Evolutionary conservation across 2,329 filamentous ascomycete genomes (phyloP).

Genomic region (Alternaria sp.): DNA sequence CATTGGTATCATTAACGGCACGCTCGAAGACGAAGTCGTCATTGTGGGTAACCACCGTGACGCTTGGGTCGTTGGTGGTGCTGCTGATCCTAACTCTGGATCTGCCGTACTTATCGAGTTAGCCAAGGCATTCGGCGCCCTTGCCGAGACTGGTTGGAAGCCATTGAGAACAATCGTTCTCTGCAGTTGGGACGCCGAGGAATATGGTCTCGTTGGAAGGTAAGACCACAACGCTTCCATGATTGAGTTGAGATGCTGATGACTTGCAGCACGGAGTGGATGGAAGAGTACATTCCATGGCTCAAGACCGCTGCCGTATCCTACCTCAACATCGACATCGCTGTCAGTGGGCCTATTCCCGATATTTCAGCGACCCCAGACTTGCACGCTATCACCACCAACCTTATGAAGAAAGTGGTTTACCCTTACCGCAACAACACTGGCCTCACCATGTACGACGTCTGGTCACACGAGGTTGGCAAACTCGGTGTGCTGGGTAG

Average conservation of each 20-base stretch:
- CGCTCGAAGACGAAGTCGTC: slow-evolving; percentile 64
- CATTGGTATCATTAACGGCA: slow-evolving; percentile 73
- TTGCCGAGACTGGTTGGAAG: slow-evolving; percentile 61
- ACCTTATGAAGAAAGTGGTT: slow-evolving; percentile 54
- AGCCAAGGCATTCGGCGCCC: slow-evolving; percentile 59
- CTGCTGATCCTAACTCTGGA: slow-evolving; percentile 62
- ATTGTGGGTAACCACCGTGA: slow-evolving; percentile 64
- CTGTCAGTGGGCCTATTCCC: slow-evolving; percentile 56
- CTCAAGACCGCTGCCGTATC: slow-evolving; percentile 55
- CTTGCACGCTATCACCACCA: slow-evolving; percentile 49
- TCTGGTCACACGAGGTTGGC: slow-evolving; percentile 52
- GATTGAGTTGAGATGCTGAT: not conserved
- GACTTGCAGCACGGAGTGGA: slow-evolving; percentile 56
- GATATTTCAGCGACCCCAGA: slow-evolving; percentile 53
- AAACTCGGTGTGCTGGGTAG: slow-evolving; percentile 56
- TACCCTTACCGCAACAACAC: slow-evolving; percentile 51
- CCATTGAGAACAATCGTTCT: slow-evolving; percentile 61
- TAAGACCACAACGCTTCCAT: slow-evolving; percentile 7
- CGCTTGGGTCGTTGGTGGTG: slow-evolving; percentile 64
- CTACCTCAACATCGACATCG: slow-evolving; percentile 63
- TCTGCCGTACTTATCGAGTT: slow-evolving; percentile 61
- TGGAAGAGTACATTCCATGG: slow-evolving; percentile 61
- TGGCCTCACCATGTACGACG: slow-evolving; percentile 57
- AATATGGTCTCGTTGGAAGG: slow-evolving; percentile 51
- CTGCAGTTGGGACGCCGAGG: slow-evolving; percentile 56